Evolutionary conservation across 306 rosid species (phyloP), one percentile per base, ranked within the genome.

Genomic region (Heteromeles arbutifolia): DNA sequence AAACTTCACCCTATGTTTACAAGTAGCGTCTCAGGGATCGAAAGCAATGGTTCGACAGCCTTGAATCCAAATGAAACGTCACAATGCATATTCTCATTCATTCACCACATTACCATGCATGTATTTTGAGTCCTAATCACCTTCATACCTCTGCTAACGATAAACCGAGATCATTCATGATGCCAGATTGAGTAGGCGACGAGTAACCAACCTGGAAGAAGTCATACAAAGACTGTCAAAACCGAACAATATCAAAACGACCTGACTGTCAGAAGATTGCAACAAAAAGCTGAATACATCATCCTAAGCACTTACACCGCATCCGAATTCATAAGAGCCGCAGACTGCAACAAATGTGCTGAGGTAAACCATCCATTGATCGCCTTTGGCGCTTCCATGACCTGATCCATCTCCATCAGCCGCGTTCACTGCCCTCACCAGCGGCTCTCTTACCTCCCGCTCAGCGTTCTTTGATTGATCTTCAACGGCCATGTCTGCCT

Each of bases 321-420:
- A 68, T 73, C 98, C 96, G 69, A 95, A 92, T 81, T 76, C 96
- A 79, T 86, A 95, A 69, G 98, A 92, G 37, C 98, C 97, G 58
- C 96, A 95, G 12, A 92, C 97, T 43, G 97, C 96, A 72, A 95
- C 86, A 41, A 90, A 64, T 44, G 97, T 95, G 68, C 79, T 79
- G 58, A 92, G 87, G 82, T 92, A 95, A 74, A 95, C 92, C 93
- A 95, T 90, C 98, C 96, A 95, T 74, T 88, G 91, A 29, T 63
- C 41, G 6, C 67, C 67, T 63, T 26, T 26, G 34, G 34, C 3
- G 73, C 48, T 79, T 75, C 63, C 72, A 75, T 64, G 77, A 45
- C 52, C 64, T 11, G 83, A 72, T 56, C 84, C 81, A 54, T 52
- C 80, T 70, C 77, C 85, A 63, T 43, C 11, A 34, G 59, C 74